Base-by-base conservation (phyloP, 345 rosid species). In the Lumnitzera racemosa region DNA sequence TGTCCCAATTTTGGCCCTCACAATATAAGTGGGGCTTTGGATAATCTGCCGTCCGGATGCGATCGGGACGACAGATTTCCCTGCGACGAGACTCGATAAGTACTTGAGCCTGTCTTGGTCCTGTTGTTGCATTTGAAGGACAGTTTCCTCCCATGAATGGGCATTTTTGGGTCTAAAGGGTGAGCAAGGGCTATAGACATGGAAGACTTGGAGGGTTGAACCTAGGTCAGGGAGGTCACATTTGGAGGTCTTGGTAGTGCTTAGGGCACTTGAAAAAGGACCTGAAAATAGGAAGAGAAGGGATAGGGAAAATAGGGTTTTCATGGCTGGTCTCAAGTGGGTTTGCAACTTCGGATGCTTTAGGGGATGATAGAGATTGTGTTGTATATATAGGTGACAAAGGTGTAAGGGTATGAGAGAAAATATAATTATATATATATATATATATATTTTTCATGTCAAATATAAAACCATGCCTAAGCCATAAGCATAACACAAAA, bases 71-170 rank as follows among this genome's bases (percentile, higher is more conserved):
- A 79, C 74, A 10, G 96, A 80, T 61, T 61, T 90, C 67, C 57
- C 61, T 8, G 79, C 90, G 53, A 81, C 95, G 4, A 90, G 88
- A 76, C 88, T 90, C 3, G 95, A 77, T 71, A 94, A 64, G 73
- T 70, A 88, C 24, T 66, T 82, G 43, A 90, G 75, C 74, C 99
- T 78, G 61, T 81, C 86, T 68, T 80, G 84, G 72, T 94, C 99
- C 43, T 83, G 62, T 24, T 83, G 80, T 72, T 78, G 83, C 71
- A 72, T 82, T 64, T 92, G 70, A 24, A 85, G 80, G 50, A 92
- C 82, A 69, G 67, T 78, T 65, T 79, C 83, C 55, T 88, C 99
- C 99, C 97, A 94, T 31, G 97, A 86, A 47, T 84, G 67, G 70
- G 83, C 64, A 54, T 69, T 73, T 12, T 75, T 27, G 12, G 87